phyloP scores from a whole-genome alignment of 257 asterid genomes.

The Fraxinus anomala region DNA sequence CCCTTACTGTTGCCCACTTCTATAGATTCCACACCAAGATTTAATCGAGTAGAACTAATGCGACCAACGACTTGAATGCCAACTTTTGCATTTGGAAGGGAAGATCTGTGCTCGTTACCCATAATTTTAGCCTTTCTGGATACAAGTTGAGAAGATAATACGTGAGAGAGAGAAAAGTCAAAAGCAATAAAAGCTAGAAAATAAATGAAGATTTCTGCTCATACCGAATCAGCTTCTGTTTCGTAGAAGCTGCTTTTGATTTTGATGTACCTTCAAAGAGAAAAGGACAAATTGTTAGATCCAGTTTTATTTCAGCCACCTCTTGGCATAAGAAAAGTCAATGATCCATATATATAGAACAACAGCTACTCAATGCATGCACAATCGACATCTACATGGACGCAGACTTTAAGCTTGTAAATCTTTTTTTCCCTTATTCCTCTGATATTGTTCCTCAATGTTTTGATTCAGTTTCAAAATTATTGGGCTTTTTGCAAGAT shows the following conservation, averaged over 20 bases:
- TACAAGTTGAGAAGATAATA: conserved; percentile 21
- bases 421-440: not conserved
- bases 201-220: conserved; percentile 17
- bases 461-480: not conserved
- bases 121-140: conserved; percentile 84
- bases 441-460: not conserved
- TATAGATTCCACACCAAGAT: conserved; percentile 29
- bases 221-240: conserved; percentile 63
- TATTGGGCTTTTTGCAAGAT: not conserved
- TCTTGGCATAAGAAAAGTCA: conserved; percentile 1
- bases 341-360: not conserved
- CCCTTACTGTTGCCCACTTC: conserved; percentile 37
- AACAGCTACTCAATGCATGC: not conserved
- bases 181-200: conserved; percentile 17
- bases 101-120: conserved; percentile 42
- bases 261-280: conserved; percentile 48
- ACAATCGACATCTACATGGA: not conserved
- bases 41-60: conserved; percentile 21
- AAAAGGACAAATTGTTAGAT: conserved; percentile 28
- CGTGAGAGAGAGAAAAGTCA: conserved; percentile 9
- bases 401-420: not conserved
- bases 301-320: conserved; percentile 2
- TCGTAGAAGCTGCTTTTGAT: conserved; percentile 45
- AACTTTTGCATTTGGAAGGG: conserved; percentile 34
- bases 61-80: conserved; percentile 37